These are phyloP conservation scores for Solanum gracilifrons DNA, from an alignment of 257 asterid species.

Conservation along the genomic window DNA sequence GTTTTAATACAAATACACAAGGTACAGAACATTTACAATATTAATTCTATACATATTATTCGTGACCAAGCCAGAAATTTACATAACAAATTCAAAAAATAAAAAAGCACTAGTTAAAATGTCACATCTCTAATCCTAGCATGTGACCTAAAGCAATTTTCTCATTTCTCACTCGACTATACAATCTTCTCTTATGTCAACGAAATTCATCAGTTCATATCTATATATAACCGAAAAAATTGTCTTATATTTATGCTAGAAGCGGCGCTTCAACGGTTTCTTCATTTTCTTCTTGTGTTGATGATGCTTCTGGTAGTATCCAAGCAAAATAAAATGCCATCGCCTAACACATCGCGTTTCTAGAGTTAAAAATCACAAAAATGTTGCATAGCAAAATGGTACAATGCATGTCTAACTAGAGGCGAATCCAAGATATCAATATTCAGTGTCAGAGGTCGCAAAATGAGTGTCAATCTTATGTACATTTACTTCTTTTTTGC, in stretches of 20 bases:
- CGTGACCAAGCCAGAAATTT: not conserved
- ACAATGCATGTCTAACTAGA: not conserved
- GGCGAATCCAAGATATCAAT: not conserved
- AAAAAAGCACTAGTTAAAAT: not conserved
- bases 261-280: slow-evolving; percentile 62
- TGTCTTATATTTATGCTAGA: slow-evolving; percentile 18
- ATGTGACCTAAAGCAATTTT: not conserved
- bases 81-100: not conserved
- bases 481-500: not conserved
- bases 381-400: not conserved
- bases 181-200: not conserved
- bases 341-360: slow-evolving; percentile 29
- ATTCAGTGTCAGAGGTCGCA: not conserved
- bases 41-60: not conserved
- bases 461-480: not conserved
- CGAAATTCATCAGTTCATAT: not conserved
- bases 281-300: slow-evolving; percentile 18
- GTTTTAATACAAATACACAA: not conserved
- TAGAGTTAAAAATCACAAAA: not conserved
- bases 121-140: not conserved
- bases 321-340: slow-evolving; percentile 49
- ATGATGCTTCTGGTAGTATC: slow-evolving; percentile 35
- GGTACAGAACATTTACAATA: not conserved
- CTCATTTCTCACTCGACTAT: not conserved
- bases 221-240: not conserved